Evolutionary conservation across 2,329 filamentous ascomycete species (phyloP), one percentile per base, ranked within the genome.

Genomic region (Ophiocordyceps camponoti-floridani): DNA sequence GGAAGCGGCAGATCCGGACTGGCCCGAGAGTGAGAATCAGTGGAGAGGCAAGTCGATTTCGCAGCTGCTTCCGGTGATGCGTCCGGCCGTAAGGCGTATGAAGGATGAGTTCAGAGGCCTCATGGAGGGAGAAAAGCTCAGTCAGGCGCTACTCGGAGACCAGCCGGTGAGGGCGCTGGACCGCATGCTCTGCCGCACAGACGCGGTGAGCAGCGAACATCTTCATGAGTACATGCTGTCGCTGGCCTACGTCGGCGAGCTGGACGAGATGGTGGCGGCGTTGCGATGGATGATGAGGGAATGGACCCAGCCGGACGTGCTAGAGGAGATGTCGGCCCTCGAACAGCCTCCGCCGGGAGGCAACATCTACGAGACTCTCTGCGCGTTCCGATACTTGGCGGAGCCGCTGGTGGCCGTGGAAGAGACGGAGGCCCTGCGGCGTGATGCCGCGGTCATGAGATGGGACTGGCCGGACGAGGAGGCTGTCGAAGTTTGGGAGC

Each of bases 211-310:
- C 46, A 58, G 56, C 6, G 51, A 54, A 76, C 50, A 61, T 13
- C 59, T 53, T 1, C 74, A 82, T 51, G 62, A 65, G 2, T 82
- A 83, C 54, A 68, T 86, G 56, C 69, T 77, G 42, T 68, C 74
- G 1, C 62, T 86, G 19, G 80, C 73, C 1, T 68, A 72, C 44
- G 58, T 77, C n/a, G 70, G 70, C 33, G 75, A 84, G 50, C 65
- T 67, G 43, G 61, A 69, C 2, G 75, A 71, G 43, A 74, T 85
- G 55, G 65, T 71, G 5, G 62, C 62, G 4, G 59, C 79, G 5
- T 59, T 80, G 13, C 57, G 62, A 28, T 87, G 79, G 78, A 71
- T 81, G 50, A 58, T 72, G 1, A 51, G 58, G 23, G 59, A 76
- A 50, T 69, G 69, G 59, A 54, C 56, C 6, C 56, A 56, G 19